A percentile compares a stretch with the other conserved stretches of the same genome.
Evolutionary conservation across 345 rosid species (phyloP).

Genomic region (Ceriops decandra): DNA sequence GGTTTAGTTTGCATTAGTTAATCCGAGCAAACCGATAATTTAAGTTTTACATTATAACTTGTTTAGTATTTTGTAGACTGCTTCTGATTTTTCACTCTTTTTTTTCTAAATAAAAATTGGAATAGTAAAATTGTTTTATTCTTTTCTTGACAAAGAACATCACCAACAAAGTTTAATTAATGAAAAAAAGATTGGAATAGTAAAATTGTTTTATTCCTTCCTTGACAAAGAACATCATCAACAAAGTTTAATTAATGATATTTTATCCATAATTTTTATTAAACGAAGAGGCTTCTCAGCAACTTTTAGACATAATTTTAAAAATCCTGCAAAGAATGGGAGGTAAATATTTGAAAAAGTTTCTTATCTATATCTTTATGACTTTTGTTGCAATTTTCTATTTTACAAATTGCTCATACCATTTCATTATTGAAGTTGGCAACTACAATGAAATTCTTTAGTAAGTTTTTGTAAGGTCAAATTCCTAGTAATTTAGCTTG

Average conservation of each 20-base stretch:
- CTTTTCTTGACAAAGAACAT: constrained; percentile 41
- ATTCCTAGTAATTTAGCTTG: no score
- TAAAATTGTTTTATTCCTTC: constrained; percentile 9
- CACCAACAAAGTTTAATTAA: constrained; percentile 48
- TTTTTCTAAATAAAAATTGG: neutral
- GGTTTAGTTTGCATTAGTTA: no score
- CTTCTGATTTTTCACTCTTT: constrained; percentile 2
- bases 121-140: constrained; percentile 1
- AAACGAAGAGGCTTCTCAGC: no score
- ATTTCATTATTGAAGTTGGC: no score
- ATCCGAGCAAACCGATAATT: neutral
- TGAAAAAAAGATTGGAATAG: constrained; percentile 7
- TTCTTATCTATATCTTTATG: no score
- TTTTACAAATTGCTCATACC: no score
- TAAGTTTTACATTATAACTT: neutral
- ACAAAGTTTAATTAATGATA: constrained; percentile 46
- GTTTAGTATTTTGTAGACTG: constrained; percentile 1
- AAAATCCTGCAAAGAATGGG: no score
- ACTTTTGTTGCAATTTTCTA: no score
- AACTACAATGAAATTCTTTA: no score
- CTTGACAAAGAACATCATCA: constrained; percentile 49
- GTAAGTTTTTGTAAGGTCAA: no score
- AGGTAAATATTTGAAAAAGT: no score
- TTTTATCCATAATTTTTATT: constrained; percentile 7
- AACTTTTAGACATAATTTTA: no score